Evolutionary conservation across 2,329 filamentous ascomycete genomes (phyloP), one percentile per base, ranked within the genome.

Genomic region (Cercospora berteroae): DNA sequence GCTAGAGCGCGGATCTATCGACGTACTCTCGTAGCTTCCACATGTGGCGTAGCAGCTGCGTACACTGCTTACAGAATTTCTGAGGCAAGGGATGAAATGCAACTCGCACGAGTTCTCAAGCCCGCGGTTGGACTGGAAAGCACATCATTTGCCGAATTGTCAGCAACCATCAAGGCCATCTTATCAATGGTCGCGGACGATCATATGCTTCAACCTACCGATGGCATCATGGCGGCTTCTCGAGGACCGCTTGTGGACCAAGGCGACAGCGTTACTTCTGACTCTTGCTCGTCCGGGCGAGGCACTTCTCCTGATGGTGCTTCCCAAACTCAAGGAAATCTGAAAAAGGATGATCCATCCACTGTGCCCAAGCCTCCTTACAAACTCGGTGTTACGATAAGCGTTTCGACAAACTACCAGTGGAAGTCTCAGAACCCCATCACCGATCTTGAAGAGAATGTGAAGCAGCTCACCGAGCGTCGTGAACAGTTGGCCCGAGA

Each of bases 391-490:
- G n/a, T 42, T 42, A 7, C 9, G 7, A n/a, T 42, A 16, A 18
- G 39, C 39, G 39, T 16, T 18, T 16, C 16, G 1, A 66, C 68
- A 5, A 68, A 68, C 16, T 70, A 70, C 27, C 20, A 16, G 1
- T 67, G 64, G 68, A 62, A 12, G 1, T 70, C 68, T 13, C 39
- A 62, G 5, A 55, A 58, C 7, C 60, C 48, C 9, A 63, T 67
- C 12, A 33, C 56, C n/a, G 67, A 70, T 33, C 64, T 68, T 6
- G 67, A 70, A 55, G 18, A n/a, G 18, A 31, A 69, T 31, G 39
- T 70, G 16, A 12, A 13, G 5, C 44, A 36, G 23, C 61, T 70
- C 9, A 59, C 29, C 7, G 42, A 56, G 18, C n/a, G 56, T 16
- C 67, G 64, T 23, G 20, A 25, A 8, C 33, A 55, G 8, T 18